Conservation (phyloP, 495 filamentous ascomycete genomes). For the Tuber calosporum region DNA sequence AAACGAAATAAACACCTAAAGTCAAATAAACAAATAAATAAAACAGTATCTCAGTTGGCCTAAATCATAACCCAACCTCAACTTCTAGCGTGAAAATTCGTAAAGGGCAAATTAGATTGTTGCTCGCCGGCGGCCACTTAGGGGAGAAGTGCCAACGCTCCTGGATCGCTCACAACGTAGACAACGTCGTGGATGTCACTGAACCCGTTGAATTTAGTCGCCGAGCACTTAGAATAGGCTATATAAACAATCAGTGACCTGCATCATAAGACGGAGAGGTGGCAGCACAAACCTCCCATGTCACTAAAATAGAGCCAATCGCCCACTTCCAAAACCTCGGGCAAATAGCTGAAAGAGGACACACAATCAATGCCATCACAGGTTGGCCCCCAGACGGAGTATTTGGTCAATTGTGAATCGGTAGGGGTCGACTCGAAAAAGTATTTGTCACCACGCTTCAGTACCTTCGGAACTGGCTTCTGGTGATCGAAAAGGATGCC, state of each 20-base stretch:
- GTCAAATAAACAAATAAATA: neutral
- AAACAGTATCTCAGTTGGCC: neutral
- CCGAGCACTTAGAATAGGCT: constrained; percentile 94
- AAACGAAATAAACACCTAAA: constrained; percentile 16
- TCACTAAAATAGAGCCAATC: constrained; percentile 98
- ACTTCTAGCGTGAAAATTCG: neutral
- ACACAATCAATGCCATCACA: constrained; percentile 97
- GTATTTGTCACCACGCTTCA: constrained; percentile 57
- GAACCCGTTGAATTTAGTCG: constrained; percentile 98
- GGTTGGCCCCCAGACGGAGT: constrained; percentile 97
- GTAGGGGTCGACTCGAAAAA: constrained; percentile 49
- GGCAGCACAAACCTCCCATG: constrained; percentile 59
- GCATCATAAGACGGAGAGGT: neutral
- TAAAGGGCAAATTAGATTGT: neutral
- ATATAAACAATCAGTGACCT: constrained; percentile 22
- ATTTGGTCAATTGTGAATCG: constrained; percentile 49
- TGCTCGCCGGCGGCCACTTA: constrained; percentile 30
- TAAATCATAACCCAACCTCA: neutral
- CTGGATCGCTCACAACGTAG: constrained; percentile 88
- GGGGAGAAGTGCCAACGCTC: constrained; percentile 67
- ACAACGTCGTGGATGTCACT: constrained; percentile 83
- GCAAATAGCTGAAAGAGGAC: constrained; percentile 63
- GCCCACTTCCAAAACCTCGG: constrained; percentile 69
- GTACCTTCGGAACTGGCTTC: constrained; percentile 72
- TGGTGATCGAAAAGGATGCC: constrained; percentile 99